Evolutionary conservation across 2,329 filamentous ascomycete species (phyloP).

Genomic region (Sporothrix globosa): DNA sequence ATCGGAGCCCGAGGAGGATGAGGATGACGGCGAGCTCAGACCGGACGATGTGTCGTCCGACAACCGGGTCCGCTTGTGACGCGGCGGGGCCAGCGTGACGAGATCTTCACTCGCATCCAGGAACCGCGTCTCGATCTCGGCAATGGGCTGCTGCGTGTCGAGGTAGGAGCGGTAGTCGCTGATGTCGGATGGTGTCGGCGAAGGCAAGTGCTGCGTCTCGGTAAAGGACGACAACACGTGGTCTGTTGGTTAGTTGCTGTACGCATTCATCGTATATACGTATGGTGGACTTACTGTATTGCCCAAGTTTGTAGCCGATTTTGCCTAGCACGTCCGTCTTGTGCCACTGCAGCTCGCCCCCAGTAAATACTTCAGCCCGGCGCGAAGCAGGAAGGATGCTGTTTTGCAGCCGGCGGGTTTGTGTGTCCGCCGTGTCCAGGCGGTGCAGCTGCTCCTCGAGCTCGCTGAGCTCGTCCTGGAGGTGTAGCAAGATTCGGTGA

Average conservation of each 20-base stretch:
- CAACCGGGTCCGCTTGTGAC: not conserved
- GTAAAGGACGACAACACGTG: conserved; percentile 63
- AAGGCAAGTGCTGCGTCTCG: conserved; percentile 53
- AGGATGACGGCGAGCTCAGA: conserved; percentile 14
- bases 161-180: conserved; percentile 57
- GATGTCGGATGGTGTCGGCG: conserved; percentile 53
- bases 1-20: not conserved
- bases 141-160: conserved; percentile 55
- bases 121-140: conserved; percentile 62
- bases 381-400: conserved; percentile 62
- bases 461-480: conserved; percentile 83
- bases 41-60: not conserved
- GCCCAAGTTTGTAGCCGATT: conserved; percentile 66
- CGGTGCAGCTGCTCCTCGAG: conserved; percentile 76
- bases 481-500: conserved; percentile 76
- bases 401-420: conserved; percentile 49
- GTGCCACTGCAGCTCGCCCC: conserved; percentile 61
- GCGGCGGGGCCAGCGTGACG: conserved; percentile 46
- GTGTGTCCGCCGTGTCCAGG: conserved; percentile 64
- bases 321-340: conserved; percentile 63
- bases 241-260: conserved; percentile 38
- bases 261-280: no score
- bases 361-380: conserved; percentile 57
- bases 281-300: conserved; percentile 51
- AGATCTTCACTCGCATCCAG: conserved; percentile 60